Evolutionary conservation across 2,329 filamentous ascomycete genomes (phyloP).

Genomic region (Fusarium nematophilum): DNA sequence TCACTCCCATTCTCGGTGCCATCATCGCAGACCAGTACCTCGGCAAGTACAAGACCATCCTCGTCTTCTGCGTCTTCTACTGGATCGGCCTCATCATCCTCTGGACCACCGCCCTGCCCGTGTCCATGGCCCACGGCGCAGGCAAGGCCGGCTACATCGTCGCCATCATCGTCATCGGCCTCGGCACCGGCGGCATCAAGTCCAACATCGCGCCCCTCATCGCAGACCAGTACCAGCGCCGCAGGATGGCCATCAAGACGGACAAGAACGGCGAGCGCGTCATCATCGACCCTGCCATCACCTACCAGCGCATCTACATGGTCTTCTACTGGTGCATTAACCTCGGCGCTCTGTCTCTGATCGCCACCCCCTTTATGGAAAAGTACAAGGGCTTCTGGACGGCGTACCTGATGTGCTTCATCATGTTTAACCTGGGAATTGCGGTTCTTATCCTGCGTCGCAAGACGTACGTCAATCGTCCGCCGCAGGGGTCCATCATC

Average conservation of each 20-base stretch:
- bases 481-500: conserved; percentile 71
- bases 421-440: conserved; percentile 72
- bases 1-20: conserved; percentile 60
- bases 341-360: conserved; percentile 74
- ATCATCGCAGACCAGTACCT: conserved; percentile 68
- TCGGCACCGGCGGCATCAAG: conserved; percentile 78
- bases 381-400: conserved; percentile 75
- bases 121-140: conserved; percentile 50
- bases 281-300: conserved; percentile 74
- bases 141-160: conserved; percentile 63
- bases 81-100: conserved; percentile 66
- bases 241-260: conserved; percentile 60
- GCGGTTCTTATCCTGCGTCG: conserved; percentile 60
- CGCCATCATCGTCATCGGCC: conserved; percentile 70
- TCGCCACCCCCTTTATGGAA: conserved; percentile 77
- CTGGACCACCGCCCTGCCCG: conserved; percentile 60
- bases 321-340: conserved; percentile 82
- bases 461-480: conserved; percentile 63
- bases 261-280: conserved; percentile 66
- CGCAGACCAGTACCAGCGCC: conserved; percentile 73
- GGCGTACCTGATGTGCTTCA: conserved; percentile 68
- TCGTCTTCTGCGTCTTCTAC: conserved; percentile 68
- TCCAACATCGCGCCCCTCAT: conserved; percentile 70
- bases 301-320: conserved; percentile 77
- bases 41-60: conserved; percentile 71